Conservation (phyloP, 2,329 filamentous ascomycete species). For the Penicillium aurantiogriseum region DNA sequence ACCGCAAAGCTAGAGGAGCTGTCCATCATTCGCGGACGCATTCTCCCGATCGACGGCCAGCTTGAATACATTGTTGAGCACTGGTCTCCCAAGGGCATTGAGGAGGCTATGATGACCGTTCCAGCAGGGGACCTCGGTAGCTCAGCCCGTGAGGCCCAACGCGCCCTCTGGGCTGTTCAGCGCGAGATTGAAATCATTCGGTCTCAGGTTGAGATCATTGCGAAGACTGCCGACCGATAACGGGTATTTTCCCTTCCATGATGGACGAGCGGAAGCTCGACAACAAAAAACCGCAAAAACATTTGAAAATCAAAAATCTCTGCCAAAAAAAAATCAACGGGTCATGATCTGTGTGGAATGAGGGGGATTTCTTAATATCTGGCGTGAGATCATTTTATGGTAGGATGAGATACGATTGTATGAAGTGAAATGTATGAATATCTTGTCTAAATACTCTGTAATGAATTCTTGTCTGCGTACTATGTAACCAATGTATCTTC, state of each 20-base stretch:
- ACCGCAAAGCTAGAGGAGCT: slow-evolving; percentile 12
- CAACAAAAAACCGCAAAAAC: not conserved
- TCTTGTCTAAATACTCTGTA: not conserved
- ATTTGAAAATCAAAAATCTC: not conserved
- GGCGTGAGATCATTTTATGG: not conserved
- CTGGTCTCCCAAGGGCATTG: slow-evolving; percentile 12
- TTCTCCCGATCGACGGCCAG: slow-evolving; percentile 4
- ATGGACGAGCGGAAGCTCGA: not conserved
- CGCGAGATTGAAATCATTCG: slow-evolving; percentile 8
- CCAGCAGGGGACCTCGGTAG: not conserved
- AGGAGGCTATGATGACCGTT: not conserved
- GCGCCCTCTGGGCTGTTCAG: slow-evolving; percentile 3
- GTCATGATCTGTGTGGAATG: not conserved
- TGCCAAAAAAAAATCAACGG: not conserved
- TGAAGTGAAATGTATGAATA: slow-evolving; percentile 1
- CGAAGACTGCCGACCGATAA: not conserved
- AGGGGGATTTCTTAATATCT: not conserved
- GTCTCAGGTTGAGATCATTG: slow-evolving; percentile 1
- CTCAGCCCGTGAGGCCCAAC: slow-evolving; percentile 7
- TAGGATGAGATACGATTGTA: not conserved
- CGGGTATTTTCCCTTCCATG: not conserved
- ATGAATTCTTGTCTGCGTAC: not conserved
- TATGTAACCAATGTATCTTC: not conserved
- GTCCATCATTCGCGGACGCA: not conserved
- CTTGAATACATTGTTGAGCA: not conserved